Base-by-base conservation (phyloP, 202 grass and related monocot genomes). In the Digitaria exilis region DNA sequence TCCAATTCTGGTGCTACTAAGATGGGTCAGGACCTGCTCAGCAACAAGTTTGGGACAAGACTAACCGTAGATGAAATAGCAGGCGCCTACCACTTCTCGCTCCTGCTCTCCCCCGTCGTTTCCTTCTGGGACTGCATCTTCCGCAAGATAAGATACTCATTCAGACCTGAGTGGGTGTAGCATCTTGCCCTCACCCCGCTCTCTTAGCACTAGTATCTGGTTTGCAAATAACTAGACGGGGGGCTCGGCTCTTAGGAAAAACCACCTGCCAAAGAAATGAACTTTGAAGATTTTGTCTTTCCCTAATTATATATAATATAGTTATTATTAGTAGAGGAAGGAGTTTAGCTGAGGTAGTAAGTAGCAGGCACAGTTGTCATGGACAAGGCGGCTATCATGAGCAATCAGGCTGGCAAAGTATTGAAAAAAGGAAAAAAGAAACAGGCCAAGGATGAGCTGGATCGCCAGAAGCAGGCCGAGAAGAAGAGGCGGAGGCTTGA, bases 161-260 rank as follows among this genome's bases (percentile, higher is more conserved):
- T 94, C 89, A 94, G 94, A 82, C 94, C 89, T 76, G 94, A 97
- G 80, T 97, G 94, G 78, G 94, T 94, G 87, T 97, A 94, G 94
- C 25, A 12, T 62, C 84, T 65, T 80, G 73, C 68, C 3, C 7
- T 15, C 14, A 61, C 76, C 37, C 24, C 17, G 10, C 29, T 9
- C 18, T 34, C 80, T 61, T 75, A 79, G 58, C 61, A 76, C 14
- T 87, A 77, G 46, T n/a, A n/a, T n/a, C 24, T 46, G 46, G 17
- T 86, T 82, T 31, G 50, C 49, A 82, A 79, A 54, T 75, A 84
- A 85, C 58, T 24, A 58, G 49, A 35, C 63, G 2, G 48, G 30
- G n/a, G 16, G 29, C 17, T n/a, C n/a, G 22, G 41, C 52, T 54
- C 30, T 49, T 84, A 61, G 84, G 63, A 60, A 77, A 60, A 77